phyloP scores from a whole-genome alignment of 441 rosid species.

The Gossypium gossypioides region DNA sequence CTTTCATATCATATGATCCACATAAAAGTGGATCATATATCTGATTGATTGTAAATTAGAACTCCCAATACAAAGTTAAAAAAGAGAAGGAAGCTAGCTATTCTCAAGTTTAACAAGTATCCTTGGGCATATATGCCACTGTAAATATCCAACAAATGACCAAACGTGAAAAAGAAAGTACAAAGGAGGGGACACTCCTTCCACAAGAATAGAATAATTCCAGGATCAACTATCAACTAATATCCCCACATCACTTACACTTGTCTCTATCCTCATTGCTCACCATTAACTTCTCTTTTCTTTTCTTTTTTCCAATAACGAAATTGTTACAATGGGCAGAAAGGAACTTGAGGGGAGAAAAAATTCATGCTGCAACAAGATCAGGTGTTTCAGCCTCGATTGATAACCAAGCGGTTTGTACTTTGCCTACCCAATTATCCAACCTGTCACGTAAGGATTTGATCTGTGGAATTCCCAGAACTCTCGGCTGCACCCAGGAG shows the following conservation, averaged over 20 bases:
- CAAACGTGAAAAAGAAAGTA: neutral
- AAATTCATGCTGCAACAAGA: slow-evolving; percentile 41
- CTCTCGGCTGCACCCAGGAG: slow-evolving; percentile 98
- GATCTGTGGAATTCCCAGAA: slow-evolving; percentile 75
- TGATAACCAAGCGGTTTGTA: slow-evolving; percentile 61
- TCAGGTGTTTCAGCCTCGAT: slow-evolving; percentile 94
- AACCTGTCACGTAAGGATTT: slow-evolving; percentile 66
- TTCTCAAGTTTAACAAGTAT: neutral
- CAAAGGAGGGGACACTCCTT: neutral
- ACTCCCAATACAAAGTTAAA: neutral
- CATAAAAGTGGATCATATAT: slow-evolving; percentile 8
- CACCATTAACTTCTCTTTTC: neutral
- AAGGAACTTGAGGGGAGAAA: slow-evolving; percentile 1
- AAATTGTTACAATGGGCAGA: slow-evolving; percentile 25
- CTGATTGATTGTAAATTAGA: slow-evolving; percentile 5
- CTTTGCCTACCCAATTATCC: slow-evolving; percentile 71
- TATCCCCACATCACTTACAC: slow-evolving; percentile 6
- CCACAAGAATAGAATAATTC: slow-evolving; percentile 7
- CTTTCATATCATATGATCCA: neutral
- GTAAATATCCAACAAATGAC: slow-evolving; percentile 8
- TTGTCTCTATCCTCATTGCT: slow-evolving; percentile 6
- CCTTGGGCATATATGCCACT: neutral
- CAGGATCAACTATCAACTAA: neutral
- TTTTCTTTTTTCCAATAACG: neutral
- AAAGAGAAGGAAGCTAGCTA: neutral